Evolutionary conservation across 495 filamentous ascomycete species (phyloP), one percentile per base, ranked within the genome.

Genomic region (Emericellopsis terricola): DNA sequence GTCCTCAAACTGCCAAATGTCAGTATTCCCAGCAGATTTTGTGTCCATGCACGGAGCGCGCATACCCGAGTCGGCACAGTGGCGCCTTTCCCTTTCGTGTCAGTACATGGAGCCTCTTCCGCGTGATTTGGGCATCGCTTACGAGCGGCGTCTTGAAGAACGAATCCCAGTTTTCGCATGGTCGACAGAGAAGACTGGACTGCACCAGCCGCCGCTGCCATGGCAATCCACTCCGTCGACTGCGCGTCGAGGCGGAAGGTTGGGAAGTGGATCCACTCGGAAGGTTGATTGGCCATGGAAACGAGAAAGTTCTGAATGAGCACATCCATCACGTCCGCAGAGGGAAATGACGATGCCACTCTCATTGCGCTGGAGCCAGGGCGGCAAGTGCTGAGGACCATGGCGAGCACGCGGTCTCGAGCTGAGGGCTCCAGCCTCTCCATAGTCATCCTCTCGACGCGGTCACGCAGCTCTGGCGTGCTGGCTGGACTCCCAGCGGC

Each of bases 221-320:
- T 57, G 19, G 60, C 62, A 2, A 76, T 47, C 41, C 73, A 62
- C 41, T 74, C 72, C 0, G 75, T 61, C 29, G 62, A 53, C 36
- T 63, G 54, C 11, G 41, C 50, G 30, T 63, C 64, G 1, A 67
- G 53, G 0, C 49, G 55, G 28, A 78, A 68, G 0, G 65, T 71
- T 2, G 65, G 57, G 8, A 56, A 60, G 44, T 78, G 71, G 13
- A 79, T 62, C 58, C 64, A 77, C 9, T 59, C 53, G 21, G 65
- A 64, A 0, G 65, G 53, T 9, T 57, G 52, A 13, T 57, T 57
- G 0, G 46, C 46, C 11, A 73, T 69, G 0, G 58, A 53, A 1
- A 59, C 60, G 9, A 79, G 56, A 26, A 69, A 78, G 30, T 65
- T 58, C 32, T 78, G 71, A 10, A 76, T 66, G 32, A 76, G 51